Conservation (phyloP, 495 filamentous ascomycete genomes). For the Lasiosphaeria ovina region DNA sequence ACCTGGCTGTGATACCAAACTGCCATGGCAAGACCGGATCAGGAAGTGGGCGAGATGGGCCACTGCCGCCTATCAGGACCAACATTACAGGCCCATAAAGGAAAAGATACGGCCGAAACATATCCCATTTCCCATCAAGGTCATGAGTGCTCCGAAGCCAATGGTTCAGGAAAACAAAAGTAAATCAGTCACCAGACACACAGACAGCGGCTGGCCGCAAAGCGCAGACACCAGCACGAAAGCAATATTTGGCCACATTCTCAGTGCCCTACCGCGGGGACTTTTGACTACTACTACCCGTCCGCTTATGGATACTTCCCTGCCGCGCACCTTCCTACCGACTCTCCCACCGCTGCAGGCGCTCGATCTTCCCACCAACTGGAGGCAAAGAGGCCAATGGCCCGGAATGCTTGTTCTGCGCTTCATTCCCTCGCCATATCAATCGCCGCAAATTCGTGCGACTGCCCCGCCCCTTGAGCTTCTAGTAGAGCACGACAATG, state of each 20-base stretch:
- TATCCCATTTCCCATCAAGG: too few relatives aligned
- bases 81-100: neutral
- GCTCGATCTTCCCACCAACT: constrained; percentile 22
- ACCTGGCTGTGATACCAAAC: constrained; percentile 24
- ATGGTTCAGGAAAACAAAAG: too few relatives aligned
- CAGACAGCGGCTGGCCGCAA: constrained; percentile 27
- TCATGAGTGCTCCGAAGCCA: too few relatives aligned
- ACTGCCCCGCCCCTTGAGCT: constrained; percentile 38
- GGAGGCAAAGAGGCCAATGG: constrained; percentile 22
- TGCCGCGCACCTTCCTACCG: constrained; percentile 27
- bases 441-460: constrained; percentile 1
- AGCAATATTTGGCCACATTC: constrained; percentile 43
- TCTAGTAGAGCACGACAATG: constrained; percentile 30
- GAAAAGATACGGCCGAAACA: neutral
- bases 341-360: constrained; percentile 20
- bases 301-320: constrained; percentile 13
- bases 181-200: too few relatives aligned
- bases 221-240: constrained; percentile 27
- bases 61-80: constrained; percentile 6
- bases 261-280: constrained; percentile 27
- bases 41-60: constrained; percentile 41
- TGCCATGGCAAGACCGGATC: constrained; percentile 46
- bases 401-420: constrained; percentile 27
- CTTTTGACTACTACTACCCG: constrained; percentile 21
- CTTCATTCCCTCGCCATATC: constrained; percentile 25